Conservation (phyloP, 148 eudicot species). For the Vaccinium darrowii region DNA sequence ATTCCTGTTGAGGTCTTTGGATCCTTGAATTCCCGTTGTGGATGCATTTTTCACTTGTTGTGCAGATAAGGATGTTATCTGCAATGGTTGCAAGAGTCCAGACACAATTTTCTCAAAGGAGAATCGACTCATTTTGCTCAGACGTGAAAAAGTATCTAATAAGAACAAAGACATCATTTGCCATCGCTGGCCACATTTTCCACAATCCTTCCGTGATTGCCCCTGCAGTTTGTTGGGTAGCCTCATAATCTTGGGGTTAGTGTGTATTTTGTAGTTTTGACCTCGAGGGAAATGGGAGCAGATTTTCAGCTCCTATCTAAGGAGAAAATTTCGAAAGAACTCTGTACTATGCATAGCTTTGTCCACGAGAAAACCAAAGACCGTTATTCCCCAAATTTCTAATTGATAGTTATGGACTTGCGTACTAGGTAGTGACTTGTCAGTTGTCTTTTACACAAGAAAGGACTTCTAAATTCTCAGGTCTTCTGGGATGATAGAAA, state of each 20-base stretch:
- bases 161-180: too few relatives aligned
- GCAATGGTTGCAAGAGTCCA: slow-evolving; percentile 96
- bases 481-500: not conserved
- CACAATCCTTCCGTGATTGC: too few relatives aligned
- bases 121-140: slow-evolving; percentile 81
- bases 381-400: too few relatives aligned
- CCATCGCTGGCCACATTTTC: too few relatives aligned
- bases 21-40: not conserved
- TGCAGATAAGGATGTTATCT: slow-evolving; percentile 86
- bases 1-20: not conserved
- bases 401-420: not conserved
- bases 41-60: not conserved
- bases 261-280: too few relatives aligned
- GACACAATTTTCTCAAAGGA: slow-evolving; percentile 92
- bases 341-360: too few relatives aligned
- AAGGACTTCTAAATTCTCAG: not conserved
- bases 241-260: too few relatives aligned
- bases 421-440: not conserved
- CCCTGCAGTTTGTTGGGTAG: too few relatives aligned
- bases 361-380: too few relatives aligned
- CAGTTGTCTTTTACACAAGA: not conserved
- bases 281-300: too few relatives aligned
- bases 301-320: too few relatives aligned
- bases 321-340: too few relatives aligned
- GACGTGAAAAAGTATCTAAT: slow-evolving; percentile 82